phyloP scores from a whole-genome alignment of 495 filamentous ascomycete genomes.

The Penicillium arizonense region DNA sequence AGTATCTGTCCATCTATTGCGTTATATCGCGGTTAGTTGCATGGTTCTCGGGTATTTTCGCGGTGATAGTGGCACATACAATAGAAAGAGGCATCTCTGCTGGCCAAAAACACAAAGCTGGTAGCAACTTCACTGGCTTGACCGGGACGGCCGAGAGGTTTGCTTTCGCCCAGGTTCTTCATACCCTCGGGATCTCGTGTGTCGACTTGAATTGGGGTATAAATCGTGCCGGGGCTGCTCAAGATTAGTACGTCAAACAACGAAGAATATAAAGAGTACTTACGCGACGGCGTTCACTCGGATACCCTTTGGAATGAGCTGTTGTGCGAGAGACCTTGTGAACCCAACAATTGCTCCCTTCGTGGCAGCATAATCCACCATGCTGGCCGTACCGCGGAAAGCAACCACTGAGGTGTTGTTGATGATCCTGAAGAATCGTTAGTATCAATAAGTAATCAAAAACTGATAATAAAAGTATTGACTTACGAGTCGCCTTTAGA shows the following conservation, averaged over 20 bases:
- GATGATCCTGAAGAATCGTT: constrained; percentile 46
- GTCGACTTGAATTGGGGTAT: constrained; percentile 59
- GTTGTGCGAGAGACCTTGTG: constrained; percentile 53
- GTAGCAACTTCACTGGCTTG: constrained; percentile 62
- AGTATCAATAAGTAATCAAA: constrained; percentile 3
- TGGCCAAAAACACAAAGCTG: constrained; percentile 60
- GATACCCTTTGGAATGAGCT: constrained; percentile 58
- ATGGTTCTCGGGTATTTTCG: background rate
- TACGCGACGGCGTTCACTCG: constrained; percentile 61
- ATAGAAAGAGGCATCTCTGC: constrained; percentile 51
- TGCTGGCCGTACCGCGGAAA: constrained; percentile 49
- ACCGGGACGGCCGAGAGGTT: constrained; percentile 49
- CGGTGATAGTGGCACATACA: constrained; percentile 25
- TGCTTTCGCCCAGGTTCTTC: constrained; percentile 41
- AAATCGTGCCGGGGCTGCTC: constrained; percentile 52
- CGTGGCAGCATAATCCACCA: constrained; percentile 60
- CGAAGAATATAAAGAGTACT: constrained; percentile 13
- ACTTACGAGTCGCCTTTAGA: constrained; percentile 45
- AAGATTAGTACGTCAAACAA: background rate
- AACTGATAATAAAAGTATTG: background rate
- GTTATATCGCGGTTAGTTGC: background rate
- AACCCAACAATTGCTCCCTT: constrained; percentile 66
- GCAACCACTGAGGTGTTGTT: constrained; percentile 56
- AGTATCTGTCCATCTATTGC: constrained; percentile 49
- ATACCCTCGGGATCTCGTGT: constrained; percentile 47